Conservation (phyloP, 331 rosid genomes). For the Malus hybrid region DNA sequence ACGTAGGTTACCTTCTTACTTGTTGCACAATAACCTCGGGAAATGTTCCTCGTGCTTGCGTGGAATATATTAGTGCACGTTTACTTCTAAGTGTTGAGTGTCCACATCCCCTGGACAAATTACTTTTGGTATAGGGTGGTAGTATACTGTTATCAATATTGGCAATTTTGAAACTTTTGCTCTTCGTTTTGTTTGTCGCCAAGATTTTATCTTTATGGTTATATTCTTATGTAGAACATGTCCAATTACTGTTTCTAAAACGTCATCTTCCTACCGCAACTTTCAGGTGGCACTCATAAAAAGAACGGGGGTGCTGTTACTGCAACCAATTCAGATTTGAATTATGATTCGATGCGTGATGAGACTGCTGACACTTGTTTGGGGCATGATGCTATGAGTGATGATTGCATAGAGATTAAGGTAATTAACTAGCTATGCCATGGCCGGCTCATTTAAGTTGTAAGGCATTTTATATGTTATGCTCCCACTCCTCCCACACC, state of each 20-base stretch:
- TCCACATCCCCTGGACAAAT: neutral
- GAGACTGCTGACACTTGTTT: slow-evolving; percentile 48
- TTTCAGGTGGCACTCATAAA: slow-evolving; percentile 47
- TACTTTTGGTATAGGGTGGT: neutral
- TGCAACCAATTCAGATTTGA: slow-evolving; percentile 32
- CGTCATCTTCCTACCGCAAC: slow-evolving; percentile 19
- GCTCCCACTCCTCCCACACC: neutral
- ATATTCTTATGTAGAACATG: neutral
- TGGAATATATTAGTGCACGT: neutral
- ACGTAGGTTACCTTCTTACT: slow-evolving; percentile 36
- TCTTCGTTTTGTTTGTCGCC: neutral
- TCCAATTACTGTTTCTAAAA: slow-evolving; percentile 7
- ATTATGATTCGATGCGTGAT: slow-evolving; percentile 31
- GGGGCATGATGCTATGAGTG: slow-evolving; percentile 44
- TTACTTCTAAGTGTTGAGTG: neutral
- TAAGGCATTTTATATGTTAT: neutral
- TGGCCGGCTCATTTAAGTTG: neutral
- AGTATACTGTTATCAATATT: neutral
- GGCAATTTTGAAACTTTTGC: neutral
- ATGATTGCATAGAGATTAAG: slow-evolving; percentile 46
- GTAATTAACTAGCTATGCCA: slow-evolving; percentile 31
- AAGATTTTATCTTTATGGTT: neutral
- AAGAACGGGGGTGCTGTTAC: slow-evolving; percentile 45
- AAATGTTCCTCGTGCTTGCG: neutral
- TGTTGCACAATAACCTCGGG: neutral